Percentiles rank a stretch among this genome's conserved stretches.
These are phyloP conservation scores for Clitopilus hobsonii DNA, from an alignment of 768 basidiomycete genomes.

Conservation along the genomic window DNA sequence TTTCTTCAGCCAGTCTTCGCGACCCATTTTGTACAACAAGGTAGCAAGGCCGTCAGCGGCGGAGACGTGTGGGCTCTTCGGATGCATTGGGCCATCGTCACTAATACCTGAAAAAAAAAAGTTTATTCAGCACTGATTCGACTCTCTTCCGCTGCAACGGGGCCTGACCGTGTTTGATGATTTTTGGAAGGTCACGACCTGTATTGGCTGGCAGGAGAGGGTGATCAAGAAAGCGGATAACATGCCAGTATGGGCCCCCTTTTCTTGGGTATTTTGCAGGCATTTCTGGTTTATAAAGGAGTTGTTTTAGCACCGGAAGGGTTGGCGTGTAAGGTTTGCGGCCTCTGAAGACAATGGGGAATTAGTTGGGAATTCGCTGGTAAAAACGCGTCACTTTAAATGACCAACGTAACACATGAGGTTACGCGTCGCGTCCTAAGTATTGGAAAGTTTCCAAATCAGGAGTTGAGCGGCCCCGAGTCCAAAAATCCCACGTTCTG, in stretches of 20 bases:
- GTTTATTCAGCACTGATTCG: too few relatives aligned
- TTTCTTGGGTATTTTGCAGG: not conserved
- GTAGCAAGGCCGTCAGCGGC: conserved; percentile 16
- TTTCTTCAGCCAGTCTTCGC: conserved; percentile 14
- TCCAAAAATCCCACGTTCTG: too few relatives aligned
- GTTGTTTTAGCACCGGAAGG: not conserved
- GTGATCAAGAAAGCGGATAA: not conserved
- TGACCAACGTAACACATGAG: not conserved
- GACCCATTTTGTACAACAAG: conserved; percentile 14
- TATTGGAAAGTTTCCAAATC: too few relatives aligned
- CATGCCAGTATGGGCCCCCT: not conserved
- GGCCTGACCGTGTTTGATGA: not conserved
- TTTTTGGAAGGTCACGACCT: not conserved
- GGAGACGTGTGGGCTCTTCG: conserved; percentile 15
- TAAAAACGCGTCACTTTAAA: not conserved
- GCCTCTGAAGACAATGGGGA: not conserved
- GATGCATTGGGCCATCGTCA: conserved; percentile 18
- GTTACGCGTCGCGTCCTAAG: conserved; percentile 45
- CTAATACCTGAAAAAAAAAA: conserved; percentile 7
- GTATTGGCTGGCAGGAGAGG: not conserved
- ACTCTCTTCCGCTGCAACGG: too few relatives aligned
- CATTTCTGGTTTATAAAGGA: not conserved
- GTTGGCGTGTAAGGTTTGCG: not conserved
- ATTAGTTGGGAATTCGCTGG: too few relatives aligned
- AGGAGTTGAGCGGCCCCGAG: too few relatives aligned